These are phyloP conservation scores for Micractinium conductrix DNA, from an alignment of 139 green algal species.

Conservation along the genomic window DNA sequence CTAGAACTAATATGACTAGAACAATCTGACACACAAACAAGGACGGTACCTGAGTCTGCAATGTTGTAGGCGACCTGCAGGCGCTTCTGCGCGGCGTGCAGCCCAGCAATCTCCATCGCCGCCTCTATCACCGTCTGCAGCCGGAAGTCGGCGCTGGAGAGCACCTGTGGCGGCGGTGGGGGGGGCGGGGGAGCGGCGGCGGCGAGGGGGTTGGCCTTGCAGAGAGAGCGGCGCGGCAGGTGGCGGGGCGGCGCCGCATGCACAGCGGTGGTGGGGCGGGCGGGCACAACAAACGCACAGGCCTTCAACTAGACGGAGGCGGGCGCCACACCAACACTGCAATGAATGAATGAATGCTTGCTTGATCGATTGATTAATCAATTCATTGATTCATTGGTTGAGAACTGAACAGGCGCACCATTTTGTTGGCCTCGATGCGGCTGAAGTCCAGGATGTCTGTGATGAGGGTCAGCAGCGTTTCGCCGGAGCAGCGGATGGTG, in stretches of 20 bases:
- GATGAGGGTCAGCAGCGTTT: constrained; percentile 89
- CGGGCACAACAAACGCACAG: too few relatives aligned
- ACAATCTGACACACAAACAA: neutral
- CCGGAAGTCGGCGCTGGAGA: constrained; percentile 64
- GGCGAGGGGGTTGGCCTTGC: neutral
- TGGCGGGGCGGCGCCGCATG: neutral
- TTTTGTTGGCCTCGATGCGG: constrained; percentile 88
- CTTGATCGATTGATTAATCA: too few relatives aligned
- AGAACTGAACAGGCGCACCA: too few relatives aligned
- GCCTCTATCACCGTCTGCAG: constrained; percentile 83
- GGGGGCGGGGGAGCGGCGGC: neutral
- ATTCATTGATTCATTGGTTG: too few relatives aligned
- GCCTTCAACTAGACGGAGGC: too few relatives aligned
- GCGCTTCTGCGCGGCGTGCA: constrained; percentile 73
- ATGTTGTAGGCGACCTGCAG: constrained; percentile 84
- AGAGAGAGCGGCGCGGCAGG: neutral
- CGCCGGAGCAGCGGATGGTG: constrained; percentile 80
- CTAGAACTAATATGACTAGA: too few relatives aligned
- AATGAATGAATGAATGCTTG: too few relatives aligned
- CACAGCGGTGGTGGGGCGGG: too few relatives aligned
- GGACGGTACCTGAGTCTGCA: constrained; percentile 1
- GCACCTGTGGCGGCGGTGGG: constrained; percentile 22
- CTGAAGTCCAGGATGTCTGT: constrained; percentile 94
- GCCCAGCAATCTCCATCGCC: constrained; percentile 85
- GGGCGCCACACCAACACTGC: too few relatives aligned